phyloP scores from a whole-genome alignment of 228 moss, liverwort and hornwort species.

The Sphagnum magellanicum region DNA sequence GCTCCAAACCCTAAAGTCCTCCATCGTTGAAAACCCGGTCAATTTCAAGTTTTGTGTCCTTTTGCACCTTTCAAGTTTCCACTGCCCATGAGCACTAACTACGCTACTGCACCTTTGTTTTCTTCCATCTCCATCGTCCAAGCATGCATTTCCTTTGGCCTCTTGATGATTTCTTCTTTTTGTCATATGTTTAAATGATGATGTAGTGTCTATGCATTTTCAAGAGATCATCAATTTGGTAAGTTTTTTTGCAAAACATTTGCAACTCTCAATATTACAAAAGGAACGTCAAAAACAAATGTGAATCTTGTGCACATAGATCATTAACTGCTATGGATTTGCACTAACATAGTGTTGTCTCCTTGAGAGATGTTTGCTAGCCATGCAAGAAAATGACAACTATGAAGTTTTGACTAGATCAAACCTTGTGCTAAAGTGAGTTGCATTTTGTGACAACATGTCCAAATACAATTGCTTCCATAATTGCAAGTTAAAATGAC shows the following conservation, averaged over 20 bases:
- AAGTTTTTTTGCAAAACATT: background rate
- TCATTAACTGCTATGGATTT: no score
- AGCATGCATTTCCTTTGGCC: no score
- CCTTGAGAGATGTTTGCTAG: background rate
- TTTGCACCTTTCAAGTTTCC: no score
- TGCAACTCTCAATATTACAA: background rate
- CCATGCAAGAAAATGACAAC: slow-evolving; percentile 65
- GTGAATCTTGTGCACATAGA: no score
- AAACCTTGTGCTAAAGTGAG: slow-evolving; percentile 70
- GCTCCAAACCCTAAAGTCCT: no score
- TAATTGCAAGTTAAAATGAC: slow-evolving; percentile 65
- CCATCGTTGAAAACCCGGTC: no score
- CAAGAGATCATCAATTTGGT: slow-evolving; percentile 95
- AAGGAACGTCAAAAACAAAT: background rate
- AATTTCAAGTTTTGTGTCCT: no score
- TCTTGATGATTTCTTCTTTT: no score
- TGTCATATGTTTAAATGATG: slow-evolving; percentile 51
- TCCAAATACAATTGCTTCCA: slow-evolving; percentile 97
- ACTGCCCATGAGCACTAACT: no score
- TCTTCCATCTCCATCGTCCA: no score
- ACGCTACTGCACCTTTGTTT: no score
- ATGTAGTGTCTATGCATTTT: slow-evolving; percentile 90
- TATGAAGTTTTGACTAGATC: slow-evolving; percentile 73
- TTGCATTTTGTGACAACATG: slow-evolving; percentile 96
- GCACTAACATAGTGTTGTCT: no score